Conservation (phyloP, 2,329 filamentous ascomycete species). For the Zymoseptoria pseudotritici region DNA sequence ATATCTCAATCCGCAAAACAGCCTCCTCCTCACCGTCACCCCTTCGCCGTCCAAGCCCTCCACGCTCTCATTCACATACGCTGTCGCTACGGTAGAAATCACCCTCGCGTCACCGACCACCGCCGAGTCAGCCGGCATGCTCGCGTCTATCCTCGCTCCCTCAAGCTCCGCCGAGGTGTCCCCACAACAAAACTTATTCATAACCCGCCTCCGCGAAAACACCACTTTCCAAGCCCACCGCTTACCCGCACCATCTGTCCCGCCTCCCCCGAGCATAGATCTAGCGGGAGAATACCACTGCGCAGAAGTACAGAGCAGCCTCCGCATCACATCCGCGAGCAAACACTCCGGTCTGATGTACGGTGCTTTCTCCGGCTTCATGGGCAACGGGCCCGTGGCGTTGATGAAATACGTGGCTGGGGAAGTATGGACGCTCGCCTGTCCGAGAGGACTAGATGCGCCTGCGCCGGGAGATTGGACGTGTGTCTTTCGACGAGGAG, state of each 20-base stretch:
- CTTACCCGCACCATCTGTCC: background rate
- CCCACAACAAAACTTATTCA: conserved; percentile 4
- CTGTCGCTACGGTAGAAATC: conserved; percentile 3
- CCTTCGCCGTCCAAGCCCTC: conserved; percentile 16
- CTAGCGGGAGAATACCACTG: conserved; percentile 31
- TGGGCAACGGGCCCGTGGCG: conserved; percentile 34
- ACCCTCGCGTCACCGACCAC: conserved; percentile 3
- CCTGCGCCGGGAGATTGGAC: conserved; percentile 40
- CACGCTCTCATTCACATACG: conserved; percentile 5
- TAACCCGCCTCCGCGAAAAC: conserved; percentile 16
- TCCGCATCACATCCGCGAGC: conserved; percentile 30
- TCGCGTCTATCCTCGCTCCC: conserved; percentile 26
- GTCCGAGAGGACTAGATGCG: conserved; percentile 36
- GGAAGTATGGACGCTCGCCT: conserved; percentile 35
- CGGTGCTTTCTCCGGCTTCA: conserved; percentile 36
- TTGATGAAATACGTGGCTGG: conserved; percentile 34
- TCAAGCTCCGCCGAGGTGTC: conserved; percentile 8
- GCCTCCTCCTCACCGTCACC: conserved; percentile 27
- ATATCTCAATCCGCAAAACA: conserved; percentile 34
- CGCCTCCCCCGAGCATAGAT: background rate
- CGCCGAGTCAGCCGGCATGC: conserved; percentile 21
- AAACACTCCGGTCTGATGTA: conserved; percentile 30
- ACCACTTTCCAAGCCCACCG: conserved; percentile 11
- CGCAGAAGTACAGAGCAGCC: conserved; percentile 32
- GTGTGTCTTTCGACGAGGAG: conserved; percentile 27